Percentiles rank a stretch among this genome's conserved stretches.
Conservation (phyloP, 2,329 filamentous ascomycete species). For the Apiospora aurea region DNA sequence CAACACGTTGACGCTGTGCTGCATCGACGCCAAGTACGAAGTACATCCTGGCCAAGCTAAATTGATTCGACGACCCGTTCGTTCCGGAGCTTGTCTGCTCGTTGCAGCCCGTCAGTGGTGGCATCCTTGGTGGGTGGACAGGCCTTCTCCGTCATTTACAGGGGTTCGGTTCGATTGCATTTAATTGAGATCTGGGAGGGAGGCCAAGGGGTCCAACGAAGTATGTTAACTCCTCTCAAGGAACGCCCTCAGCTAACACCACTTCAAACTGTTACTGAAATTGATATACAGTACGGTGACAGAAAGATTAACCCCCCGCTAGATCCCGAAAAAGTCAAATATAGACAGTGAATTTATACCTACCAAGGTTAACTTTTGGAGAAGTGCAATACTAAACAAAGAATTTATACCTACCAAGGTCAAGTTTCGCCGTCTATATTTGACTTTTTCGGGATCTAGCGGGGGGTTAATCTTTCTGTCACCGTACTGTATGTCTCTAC, state of each 20-base stretch:
- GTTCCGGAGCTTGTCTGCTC: conserved; percentile 5
- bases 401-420: too few relatives aligned
- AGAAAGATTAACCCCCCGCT: too few relatives aligned
- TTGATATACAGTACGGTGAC: too few relatives aligned
- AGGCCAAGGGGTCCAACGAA: not conserved
- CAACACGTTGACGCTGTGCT: conserved; percentile 13
- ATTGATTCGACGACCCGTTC: not conserved
- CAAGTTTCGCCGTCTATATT: too few relatives aligned
- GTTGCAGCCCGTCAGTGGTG: conserved; percentile 2
- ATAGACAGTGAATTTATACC: too few relatives aligned
- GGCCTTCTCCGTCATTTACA: conserved; percentile 7
- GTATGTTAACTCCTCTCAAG: not conserved
- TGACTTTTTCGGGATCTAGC: too few relatives aligned
- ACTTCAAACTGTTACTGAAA: not conserved
- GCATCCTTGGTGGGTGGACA: not conserved
- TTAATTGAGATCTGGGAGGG: not conserved
- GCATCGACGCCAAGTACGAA: not conserved
- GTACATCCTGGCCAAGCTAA: too few relatives aligned
- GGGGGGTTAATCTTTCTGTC: too few relatives aligned
- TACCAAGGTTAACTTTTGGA: too few relatives aligned
- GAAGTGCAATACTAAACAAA: too few relatives aligned
- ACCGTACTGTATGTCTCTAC: too few relatives aligned
- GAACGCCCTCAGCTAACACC: not conserved
- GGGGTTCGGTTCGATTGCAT: not conserved
- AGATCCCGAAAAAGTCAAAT: too few relatives aligned